Conservation (phyloP, 176 grass and related monocot species). For the Aegilops speltoides region DNA sequence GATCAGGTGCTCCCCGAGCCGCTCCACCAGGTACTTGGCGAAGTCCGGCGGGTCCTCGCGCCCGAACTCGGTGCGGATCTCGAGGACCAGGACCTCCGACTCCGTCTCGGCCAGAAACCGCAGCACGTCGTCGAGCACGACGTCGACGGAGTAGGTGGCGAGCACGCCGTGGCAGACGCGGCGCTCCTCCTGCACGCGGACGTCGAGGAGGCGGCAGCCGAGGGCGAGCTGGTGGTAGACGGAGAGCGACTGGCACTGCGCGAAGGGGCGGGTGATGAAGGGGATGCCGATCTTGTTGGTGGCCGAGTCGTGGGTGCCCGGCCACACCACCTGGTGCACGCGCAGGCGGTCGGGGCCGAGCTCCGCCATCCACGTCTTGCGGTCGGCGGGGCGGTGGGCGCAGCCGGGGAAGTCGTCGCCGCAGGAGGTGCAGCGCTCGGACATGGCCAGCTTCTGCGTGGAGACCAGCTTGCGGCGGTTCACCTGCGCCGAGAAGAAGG, state of each 20-base stretch:
- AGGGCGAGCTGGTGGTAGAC: slow-evolving; percentile 71
- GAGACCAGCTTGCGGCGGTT: slow-evolving; percentile 63
- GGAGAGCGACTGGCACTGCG: slow-evolving; percentile 82
- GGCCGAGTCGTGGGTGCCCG: slow-evolving; percentile 92
- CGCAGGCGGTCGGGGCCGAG: slow-evolving; percentile 47
- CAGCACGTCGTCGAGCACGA: slow-evolving; percentile 59
- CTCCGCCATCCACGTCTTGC: slow-evolving; percentile 71
- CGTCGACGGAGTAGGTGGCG: slow-evolving; percentile 64
- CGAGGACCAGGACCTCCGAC: slow-evolving; percentile 70
- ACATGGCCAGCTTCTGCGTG: slow-evolving; percentile 55
- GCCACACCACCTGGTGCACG: slow-evolving; percentile 81
- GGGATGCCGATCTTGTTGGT: slow-evolving; percentile 85
- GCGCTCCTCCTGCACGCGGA: slow-evolving; percentile 77
- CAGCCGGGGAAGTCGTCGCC: slow-evolving; percentile 69
- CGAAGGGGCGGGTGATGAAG: slow-evolving; percentile 84
- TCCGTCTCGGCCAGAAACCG: slow-evolving; percentile 62
- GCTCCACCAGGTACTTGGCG: slow-evolving; percentile 67
- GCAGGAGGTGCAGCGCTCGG: slow-evolving; percentile 20
- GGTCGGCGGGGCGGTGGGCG: slow-evolving; percentile 55
- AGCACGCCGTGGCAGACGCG: slow-evolving; percentile 94
- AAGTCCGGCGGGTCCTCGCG: slow-evolving; percentile 90
- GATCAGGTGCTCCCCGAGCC: slow-evolving; percentile 73
- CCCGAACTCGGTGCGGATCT: slow-evolving; percentile 93
- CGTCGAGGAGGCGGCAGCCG: slow-evolving; percentile 74
- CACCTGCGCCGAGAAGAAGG: slow-evolving; percentile 67